Evolutionary conservation across 2,329 filamentous ascomycete genomes (phyloP), one percentile per base, ranked within the genome.

Genomic region (Neonectria magnoliae): DNA sequence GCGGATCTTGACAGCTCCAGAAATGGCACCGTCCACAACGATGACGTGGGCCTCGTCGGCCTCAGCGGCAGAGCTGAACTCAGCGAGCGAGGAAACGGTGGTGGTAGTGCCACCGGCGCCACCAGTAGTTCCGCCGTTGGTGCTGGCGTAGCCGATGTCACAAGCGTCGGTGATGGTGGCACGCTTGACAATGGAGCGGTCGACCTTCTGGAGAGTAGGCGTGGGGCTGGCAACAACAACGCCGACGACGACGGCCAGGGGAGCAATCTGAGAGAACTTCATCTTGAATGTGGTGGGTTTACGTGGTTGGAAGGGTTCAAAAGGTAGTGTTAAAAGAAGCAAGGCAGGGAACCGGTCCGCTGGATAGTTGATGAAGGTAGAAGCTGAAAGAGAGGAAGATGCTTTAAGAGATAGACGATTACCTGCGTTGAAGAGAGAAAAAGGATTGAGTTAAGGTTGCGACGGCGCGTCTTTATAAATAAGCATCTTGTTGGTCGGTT

Each of bases 51-150:
- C 75, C 9, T 76, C 80, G 36, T 82, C 77, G n/a, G 82, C 81
- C 29, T 80, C 76, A 42, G 81, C 83, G 10, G 84, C 84, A 8
- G 80, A 72, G 18, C 81, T 82, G 67, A 86, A 81, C 42, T 79
- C 77, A 38, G 81, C 77, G 56, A 85, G 81, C n/a, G 80, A 57
- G 16, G 72, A 71, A 22, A 75, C 72, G 41, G 84, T 85, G 45
- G 81, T 83, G 13, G 82, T 84, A 22, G 83, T 77, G 48, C 84
- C 84, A 56, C 83, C 83, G 47, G 79, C 75, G 61, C 85, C 85
- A 63, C 84, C 85, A 2, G 81, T 86, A 33, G 84, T 86, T 56
- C 84, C 72, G 18, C 71, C 72, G 67, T 80, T 80, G 68, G 73
- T 67, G 9, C 73, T 72, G 48, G 76, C 78, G 66, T 76, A 80